These are phyloP conservation scores for Verticillium longisporum DNA, from an alignment of 2,329 filamentous ascomycete genomes.

Conservation along the genomic window DNA sequence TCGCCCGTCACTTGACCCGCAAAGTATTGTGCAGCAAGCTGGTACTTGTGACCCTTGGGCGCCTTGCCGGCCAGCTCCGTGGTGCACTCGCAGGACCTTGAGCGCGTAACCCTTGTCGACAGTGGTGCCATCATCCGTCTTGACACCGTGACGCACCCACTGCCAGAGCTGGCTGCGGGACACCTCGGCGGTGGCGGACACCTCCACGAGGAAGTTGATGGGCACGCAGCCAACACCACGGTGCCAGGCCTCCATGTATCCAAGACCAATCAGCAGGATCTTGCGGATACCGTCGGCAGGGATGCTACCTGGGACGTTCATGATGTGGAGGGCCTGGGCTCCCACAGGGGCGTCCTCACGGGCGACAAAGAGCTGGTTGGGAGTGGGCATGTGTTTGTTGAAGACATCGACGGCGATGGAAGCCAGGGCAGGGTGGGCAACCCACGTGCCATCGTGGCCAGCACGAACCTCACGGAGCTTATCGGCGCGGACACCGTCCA, in stretches of 20 bases:
- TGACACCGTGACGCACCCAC: slow-evolving; percentile 71
- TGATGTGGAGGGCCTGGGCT: slow-evolving; percentile 89
- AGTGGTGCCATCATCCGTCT: slow-evolving; percentile 80
- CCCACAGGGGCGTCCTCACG: slow-evolving; percentile 84
- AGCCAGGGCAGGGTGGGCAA: slow-evolving; percentile 81
- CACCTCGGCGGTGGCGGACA: slow-evolving; percentile 94
- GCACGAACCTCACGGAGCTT: slow-evolving; percentile 84
- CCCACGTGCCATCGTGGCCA: slow-evolving; percentile 85
- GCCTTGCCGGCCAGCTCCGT: slow-evolving; percentile 68
- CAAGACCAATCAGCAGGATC: slow-evolving; percentile 93
- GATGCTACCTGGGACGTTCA: slow-evolving; percentile 89
- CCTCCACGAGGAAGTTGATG: slow-evolving; percentile 98
- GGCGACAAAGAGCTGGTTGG: slow-evolving; percentile 80
- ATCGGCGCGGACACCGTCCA: slow-evolving; percentile 78
- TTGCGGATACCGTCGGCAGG: slow-evolving; percentile 94
- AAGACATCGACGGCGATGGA: slow-evolving; percentile 77
- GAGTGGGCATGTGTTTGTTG: slow-evolving; percentile 89
- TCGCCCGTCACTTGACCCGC: slow-evolving; percentile 89
- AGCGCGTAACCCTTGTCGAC: slow-evolving; percentile 91
- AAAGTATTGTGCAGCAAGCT: slow-evolving; percentile 88
- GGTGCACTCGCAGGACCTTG: slow-evolving; percentile 78
- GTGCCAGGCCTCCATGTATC: slow-evolving; percentile 98
- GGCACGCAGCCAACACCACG: slow-evolving; percentile 92
- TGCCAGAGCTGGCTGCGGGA: slow-evolving; percentile 95
- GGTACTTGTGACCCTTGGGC: slow-evolving; percentile 84